Conservation (phyloP, 176 grass and related monocot genomes). For the Pontederia crassipes region DNA sequence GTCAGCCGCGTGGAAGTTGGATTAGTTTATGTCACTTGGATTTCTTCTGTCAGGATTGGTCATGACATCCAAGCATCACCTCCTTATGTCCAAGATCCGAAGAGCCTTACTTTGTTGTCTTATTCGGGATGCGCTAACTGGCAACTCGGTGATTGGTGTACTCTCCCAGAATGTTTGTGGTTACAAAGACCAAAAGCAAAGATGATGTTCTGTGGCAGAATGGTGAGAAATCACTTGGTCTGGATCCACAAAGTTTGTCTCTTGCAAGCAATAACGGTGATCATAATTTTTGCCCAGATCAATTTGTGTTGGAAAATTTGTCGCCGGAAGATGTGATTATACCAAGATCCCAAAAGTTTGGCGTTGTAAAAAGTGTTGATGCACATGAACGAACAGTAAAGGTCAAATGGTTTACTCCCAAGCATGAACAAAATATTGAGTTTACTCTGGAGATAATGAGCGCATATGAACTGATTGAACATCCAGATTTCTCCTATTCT, state of each 20-base stretch:
- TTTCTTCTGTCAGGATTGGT: slow-evolving; percentile 55
- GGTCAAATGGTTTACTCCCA: slow-evolving; percentile 62
- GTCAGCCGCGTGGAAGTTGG: slow-evolving; percentile 65
- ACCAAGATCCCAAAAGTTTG: slow-evolving; percentile 29
- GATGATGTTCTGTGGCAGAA: slow-evolving; percentile 89
- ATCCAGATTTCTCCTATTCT: slow-evolving; percentile 76
- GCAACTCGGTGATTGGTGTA: slow-evolving; percentile 97
- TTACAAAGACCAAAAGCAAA: slow-evolving; percentile 71
- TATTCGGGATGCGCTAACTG: slow-evolving; percentile 78
- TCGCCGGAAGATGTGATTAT: slow-evolving; percentile 23
- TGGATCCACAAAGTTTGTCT: slow-evolving; percentile 49
- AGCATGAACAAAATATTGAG: slow-evolving; percentile 30
- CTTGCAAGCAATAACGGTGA: slow-evolving; percentile 75
- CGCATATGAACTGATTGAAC: slow-evolving; percentile 88
- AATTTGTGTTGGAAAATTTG: slow-evolving; percentile 69
- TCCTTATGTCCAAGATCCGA: slow-evolving; percentile 54
- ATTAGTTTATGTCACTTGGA: slow-evolving; percentile 68
- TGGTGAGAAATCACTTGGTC: slow-evolving; percentile 53
- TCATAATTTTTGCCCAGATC: slow-evolving; percentile 94
- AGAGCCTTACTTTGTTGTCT: slow-evolving; percentile 56
- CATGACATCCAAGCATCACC: slow-evolving; percentile 48
- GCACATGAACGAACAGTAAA: slow-evolving; percentile 63
- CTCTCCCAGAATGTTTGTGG: slow-evolving; percentile 57
- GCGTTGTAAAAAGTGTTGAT: slow-evolving; percentile 74
- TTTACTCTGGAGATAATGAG: slow-evolving; percentile 60